Percentiles rank a stretch among this genome's conserved stretches.
Conservation (phyloP, 2,329 filamentous ascomycete species). For the Colletotrichum sp. region DNA sequence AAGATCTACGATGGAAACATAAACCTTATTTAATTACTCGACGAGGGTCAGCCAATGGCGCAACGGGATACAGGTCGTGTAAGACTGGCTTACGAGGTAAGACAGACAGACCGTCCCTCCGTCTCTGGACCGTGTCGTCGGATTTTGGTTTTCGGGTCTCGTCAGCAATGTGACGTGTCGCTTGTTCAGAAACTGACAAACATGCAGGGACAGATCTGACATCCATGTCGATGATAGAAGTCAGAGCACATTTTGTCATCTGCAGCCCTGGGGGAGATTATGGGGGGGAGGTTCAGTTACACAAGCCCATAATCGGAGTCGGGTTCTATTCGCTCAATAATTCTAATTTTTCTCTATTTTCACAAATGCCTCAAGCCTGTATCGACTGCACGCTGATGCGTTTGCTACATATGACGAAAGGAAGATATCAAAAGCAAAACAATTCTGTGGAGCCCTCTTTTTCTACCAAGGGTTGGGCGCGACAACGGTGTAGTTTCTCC, state of each 20-base stretch:
- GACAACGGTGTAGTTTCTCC: slow-evolving; percentile 25
- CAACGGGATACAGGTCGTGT: not conserved
- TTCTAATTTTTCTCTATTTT: not conserved
- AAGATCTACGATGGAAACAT: not conserved
- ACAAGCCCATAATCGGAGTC: not conserved
- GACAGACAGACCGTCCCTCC: not conserved
- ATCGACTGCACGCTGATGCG: not conserved
- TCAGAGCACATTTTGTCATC: not conserved
- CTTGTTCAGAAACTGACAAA: not conserved
- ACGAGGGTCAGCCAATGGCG: not conserved
- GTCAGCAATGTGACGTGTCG: not conserved
- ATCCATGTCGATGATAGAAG: not conserved
- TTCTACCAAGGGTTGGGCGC: not conserved
- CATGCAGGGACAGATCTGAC: not conserved
- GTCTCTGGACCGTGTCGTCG: not conserved
- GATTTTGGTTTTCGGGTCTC: not conserved
- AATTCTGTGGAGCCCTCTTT: not conserved
- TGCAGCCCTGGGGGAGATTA: not conserved
- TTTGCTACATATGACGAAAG: not conserved
- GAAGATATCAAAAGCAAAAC: not conserved
- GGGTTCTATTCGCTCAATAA: not conserved
- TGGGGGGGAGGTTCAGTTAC: not conserved
- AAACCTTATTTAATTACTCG: not conserved
- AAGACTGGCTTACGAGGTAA: not conserved
- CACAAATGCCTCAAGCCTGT: not conserved